Base-by-base conservation (phyloP, 345 rosid species). In the Eutrema japonicum region DNA sequence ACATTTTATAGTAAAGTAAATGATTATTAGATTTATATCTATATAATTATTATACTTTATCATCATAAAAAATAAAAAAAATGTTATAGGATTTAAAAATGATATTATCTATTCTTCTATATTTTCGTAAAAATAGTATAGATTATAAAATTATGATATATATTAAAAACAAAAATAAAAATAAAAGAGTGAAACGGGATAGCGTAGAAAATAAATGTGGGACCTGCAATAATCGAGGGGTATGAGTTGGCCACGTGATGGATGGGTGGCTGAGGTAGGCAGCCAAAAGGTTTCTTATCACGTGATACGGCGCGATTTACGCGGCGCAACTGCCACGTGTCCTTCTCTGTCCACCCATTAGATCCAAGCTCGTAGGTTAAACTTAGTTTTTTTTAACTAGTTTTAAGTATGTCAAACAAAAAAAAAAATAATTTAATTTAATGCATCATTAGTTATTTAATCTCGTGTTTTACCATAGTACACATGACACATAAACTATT, bases 171-270 rank as follows among this genome's bases (percentile, higher is more conserved):
- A 9, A 10, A 4, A 52, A 22, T 4, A 14, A 2, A 60, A 18
- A 18, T 18, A 18, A 18, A 9, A 10, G 13, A 29, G 58, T 53
- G 12, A 76, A 70, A 76, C 75, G 71, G 79, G 75, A 76, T 64
- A 64, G 71, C 75, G 75, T 70, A 70, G 70, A 70, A 70, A 54
- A n/a, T 10, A 48, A 10, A 32, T 0, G 61, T 32, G 79, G 79
- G 79, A 70, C 75, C 79, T 66, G 47, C 33, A 76, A 76, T 76
- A 70, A 70, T 70, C 7, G 71, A 63, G 75, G 30, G 46, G 75
- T 26, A 26, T 70, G 79, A 76, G 79, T 76, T 76, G 79, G 79
- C 79, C 79, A 76, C 79, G 79, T 76, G 79, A 70, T 48, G 66
- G 50, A 76, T 76, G 74, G 72, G 66, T 66, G 72, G 69, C 50